Evolutionary conservation across 768 basidiomycete genomes (phyloP), one percentile per base, ranked within the genome.

Genomic region (Fomitopsis serialis): DNA sequence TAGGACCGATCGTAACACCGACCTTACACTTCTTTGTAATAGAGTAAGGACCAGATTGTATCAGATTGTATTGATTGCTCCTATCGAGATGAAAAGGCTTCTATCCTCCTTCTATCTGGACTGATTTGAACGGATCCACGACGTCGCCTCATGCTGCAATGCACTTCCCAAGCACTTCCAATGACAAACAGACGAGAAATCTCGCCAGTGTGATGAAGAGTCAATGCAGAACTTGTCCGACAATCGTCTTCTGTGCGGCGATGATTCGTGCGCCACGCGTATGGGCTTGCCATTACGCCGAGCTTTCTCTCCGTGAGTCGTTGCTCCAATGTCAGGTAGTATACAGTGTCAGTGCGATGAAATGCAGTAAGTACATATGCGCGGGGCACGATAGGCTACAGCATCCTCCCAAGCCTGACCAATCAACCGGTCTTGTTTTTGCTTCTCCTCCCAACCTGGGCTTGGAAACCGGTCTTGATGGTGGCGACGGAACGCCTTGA

Each of bases 401-500:
- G 21, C 23, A 49, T 34, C 45, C 19, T 25, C 29, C 43, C 45
- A 34, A 24, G 43, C 50, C 42, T 24, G 21, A 9, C 42, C 46
- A 48, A 40, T 60, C 48, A 87, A 22, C 84, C 84, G 8, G 82
- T 84, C 72, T 85, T 87, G 72, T 87, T 89, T 73, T 85, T 87
- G 72, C 85, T 89, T 65, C 89, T 78, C 77, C 84, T 90, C 49
- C 91, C 91, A 54, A 93, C 88, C 67, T 97, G 93, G 50, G 94
- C 95, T 75, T 97, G 92, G 83, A 89, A 99, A 72, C 96, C 96
- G 56, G 90, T 94, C 84, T 98, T 98, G 85, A 99, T 96, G 35
- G 93, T 77, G 61, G 90, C 91, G 62, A 99, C 96, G 55, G 92
- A 94, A 21, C 95, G 85, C 63, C 90, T 76, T 61, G 87, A 89